Percentiles rank a stretch among this genome's conserved stretches.
phyloP scores from a whole-genome alignment of 768 basidiomycete species.

The Antrodiella citrinella region DNA sequence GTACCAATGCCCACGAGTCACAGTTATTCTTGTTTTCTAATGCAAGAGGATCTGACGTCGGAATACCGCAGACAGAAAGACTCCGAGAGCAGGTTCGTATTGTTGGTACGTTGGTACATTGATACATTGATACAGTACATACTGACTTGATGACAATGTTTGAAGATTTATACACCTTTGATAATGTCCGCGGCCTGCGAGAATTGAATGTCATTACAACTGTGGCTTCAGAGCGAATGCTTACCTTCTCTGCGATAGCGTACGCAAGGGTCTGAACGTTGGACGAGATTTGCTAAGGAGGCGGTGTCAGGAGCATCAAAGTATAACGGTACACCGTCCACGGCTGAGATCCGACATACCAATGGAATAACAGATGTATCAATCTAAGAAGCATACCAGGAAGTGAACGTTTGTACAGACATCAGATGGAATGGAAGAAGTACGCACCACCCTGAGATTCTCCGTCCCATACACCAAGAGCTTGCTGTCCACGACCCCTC shows the following conservation, averaged over 20 bases:
- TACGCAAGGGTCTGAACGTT: constrained; percentile 3
- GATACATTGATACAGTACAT: too few relatives aligned
- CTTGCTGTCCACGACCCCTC: constrained; percentile 27
- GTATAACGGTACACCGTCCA: neutral
- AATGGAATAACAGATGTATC: constrained; percentile 2
- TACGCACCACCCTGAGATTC: constrained; percentile 24
- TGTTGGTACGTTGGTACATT: too few relatives aligned
- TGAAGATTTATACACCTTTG: too few relatives aligned
- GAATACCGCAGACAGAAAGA: too few relatives aligned
- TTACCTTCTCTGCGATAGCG: constrained; percentile 4
- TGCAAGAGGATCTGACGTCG: too few relatives aligned
- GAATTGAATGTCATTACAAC: neutral
- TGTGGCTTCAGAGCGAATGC: neutral
- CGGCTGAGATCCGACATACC: neutral
- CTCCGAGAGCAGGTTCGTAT: too few relatives aligned
- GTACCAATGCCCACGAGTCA: too few relatives aligned
- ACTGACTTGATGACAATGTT: too few relatives aligned
- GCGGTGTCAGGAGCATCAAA: neutral
- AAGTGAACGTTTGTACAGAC: neutral
- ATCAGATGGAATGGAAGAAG: neutral
- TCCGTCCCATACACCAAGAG: constrained; percentile 26
- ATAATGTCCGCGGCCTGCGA: neutral
- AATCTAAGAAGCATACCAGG: neutral
- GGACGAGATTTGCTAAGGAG: neutral
- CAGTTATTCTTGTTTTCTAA: too few relatives aligned